phyloP scores from a whole-genome alignment of 1,284 basidiomycete genomes.

The Vanrija sp. region DNA sequence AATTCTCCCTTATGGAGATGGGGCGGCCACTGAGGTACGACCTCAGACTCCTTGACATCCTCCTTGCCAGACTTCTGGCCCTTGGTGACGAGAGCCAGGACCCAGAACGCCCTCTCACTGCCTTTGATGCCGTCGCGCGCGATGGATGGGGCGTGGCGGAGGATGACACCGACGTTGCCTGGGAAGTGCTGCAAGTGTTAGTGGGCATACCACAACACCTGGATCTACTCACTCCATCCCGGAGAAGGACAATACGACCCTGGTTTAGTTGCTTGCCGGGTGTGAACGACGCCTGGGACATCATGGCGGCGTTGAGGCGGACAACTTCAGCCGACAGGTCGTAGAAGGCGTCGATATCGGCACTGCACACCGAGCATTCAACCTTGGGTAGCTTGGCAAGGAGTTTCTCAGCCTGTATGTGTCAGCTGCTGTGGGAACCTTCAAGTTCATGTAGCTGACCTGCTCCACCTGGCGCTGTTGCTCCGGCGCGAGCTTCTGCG shows the following conservation, averaged over 20 bases:
- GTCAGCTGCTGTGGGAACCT: background rate
- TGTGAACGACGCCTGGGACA: slow-evolving; percentile 63
- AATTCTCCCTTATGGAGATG: slow-evolving; percentile 53
- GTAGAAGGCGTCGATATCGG: slow-evolving; percentile 73
- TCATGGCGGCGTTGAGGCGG: slow-evolving; percentile 62
- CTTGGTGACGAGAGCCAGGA: slow-evolving; percentile 71
- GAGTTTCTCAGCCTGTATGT: slow-evolving; percentile 65
- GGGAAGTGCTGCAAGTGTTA: slow-evolving; percentile 65
- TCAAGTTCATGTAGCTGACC: slow-evolving; percentile 51
- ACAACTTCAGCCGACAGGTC: slow-evolving; percentile 67
- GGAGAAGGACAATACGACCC: slow-evolving; percentile 79
- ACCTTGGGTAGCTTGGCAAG: slow-evolving; percentile 66
- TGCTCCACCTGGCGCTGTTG: slow-evolving; percentile 82
- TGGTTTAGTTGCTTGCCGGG: slow-evolving; percentile 63
- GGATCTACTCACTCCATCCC: slow-evolving; percentile 65
- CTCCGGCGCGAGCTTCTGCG: slow-evolving; percentile 86
- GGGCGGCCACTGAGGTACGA: slow-evolving; percentile 74
- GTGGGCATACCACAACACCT: background rate
- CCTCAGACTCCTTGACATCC: slow-evolving; percentile 58
- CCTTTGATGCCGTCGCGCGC: slow-evolving; percentile 51
- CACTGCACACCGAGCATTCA: slow-evolving; percentile 62
- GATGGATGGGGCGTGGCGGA: slow-evolving; percentile 62
- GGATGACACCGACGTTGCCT: slow-evolving; percentile 68
- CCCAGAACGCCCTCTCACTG: slow-evolving; percentile 55
- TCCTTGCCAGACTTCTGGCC: slow-evolving; percentile 58